Conservation (phyloP, 2,329 filamentous ascomycete species). For the Ophiostoma montium region DNA sequence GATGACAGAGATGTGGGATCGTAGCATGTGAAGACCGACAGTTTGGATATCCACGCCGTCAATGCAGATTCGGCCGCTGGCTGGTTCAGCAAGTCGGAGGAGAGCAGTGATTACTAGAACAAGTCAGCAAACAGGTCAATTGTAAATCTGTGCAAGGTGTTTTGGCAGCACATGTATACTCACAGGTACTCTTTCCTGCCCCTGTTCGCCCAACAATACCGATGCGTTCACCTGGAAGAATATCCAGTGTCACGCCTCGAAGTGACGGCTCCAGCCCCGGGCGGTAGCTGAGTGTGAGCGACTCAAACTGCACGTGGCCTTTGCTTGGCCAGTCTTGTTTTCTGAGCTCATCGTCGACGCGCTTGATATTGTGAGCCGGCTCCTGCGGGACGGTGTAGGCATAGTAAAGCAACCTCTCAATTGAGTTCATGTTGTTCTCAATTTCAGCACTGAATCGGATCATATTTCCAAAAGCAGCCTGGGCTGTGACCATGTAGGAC, state of each 20-base stretch:
- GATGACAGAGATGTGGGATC: constrained; percentile 34
- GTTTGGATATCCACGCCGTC: constrained; percentile 24
- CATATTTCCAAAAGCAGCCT: constrained; percentile 74
- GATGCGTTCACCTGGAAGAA: constrained; percentile 23
- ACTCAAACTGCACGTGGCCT: constrained; percentile 72
- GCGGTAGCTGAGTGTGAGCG: constrained; percentile 80
- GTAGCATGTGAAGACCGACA: constrained; percentile 28
- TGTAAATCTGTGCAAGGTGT: no score
- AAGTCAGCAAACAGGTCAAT: no score
- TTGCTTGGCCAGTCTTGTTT: no score
- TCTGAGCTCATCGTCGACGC: constrained; percentile 42
- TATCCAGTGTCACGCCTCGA: constrained; percentile 16
- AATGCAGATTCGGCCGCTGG: constrained; percentile 23
- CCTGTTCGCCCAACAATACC: constrained; percentile 31
- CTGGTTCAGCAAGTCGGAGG: constrained; percentile 27
- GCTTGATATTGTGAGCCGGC: constrained; percentile 35
- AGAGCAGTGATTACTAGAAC: constrained; percentile 26
- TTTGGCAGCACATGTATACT: no score
- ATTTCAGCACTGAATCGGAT: constrained; percentile 86
- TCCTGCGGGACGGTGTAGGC: constrained; percentile 71
- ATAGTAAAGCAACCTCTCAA: constrained; percentile 94
- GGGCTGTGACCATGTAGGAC: constrained; percentile 61
- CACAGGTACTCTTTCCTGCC: constrained; percentile 32
- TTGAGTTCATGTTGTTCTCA: constrained; percentile 98
- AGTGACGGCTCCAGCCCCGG: constrained; percentile 72